A percentile compares a stretch with the other conserved stretches of the same genome.
phyloP scores from a whole-genome alignment of 2,329 filamentous ascomycete species.

The Phoma herbarum region DNA sequence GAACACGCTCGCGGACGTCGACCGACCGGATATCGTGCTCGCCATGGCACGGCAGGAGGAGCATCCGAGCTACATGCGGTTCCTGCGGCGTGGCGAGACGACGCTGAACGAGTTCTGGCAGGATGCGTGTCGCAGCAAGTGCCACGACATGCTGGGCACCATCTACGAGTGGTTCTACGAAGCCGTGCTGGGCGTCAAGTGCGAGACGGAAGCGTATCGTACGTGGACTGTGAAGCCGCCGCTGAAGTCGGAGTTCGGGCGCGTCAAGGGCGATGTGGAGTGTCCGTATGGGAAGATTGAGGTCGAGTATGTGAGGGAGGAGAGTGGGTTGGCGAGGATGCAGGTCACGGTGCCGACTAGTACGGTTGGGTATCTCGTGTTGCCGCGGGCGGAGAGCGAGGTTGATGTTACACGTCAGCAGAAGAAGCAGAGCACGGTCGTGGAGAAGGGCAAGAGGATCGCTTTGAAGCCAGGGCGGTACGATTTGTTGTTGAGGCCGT shows the following conservation, averaged over 20 bases:
- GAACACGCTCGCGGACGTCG: conserved; percentile 54
- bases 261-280: conserved; percentile 51
- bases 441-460: conserved; percentile 14
- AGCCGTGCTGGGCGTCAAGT: conserved; percentile 52
- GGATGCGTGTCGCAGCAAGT: conserved; percentile 55
- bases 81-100: conserved; percentile 57
- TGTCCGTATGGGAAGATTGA: conserved; percentile 53
- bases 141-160: conserved; percentile 60
- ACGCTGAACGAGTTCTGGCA: conserved; percentile 58
- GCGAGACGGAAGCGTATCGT: conserved; percentile 52
- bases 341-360: conserved; percentile 36
- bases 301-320: conserved; percentile 30
- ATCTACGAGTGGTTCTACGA: conserved; percentile 61
- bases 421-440: not conserved
- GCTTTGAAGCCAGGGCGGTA: conserved; percentile 23
- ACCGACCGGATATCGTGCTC: conserved; percentile 51
- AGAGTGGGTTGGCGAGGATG: conserved; percentile 21
- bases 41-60: conserved; percentile 59
- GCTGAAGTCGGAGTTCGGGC: conserved; percentile 53
- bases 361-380: conserved; percentile 27
- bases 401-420: conserved; percentile 14
- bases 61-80: conserved; percentile 60
- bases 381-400: conserved; percentile 26
- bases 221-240: conserved; percentile 54
- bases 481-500: conserved; percentile 11